Conservation (phyloP, 352 stramenopile species). For the Phytophthora lateralis region DNA sequence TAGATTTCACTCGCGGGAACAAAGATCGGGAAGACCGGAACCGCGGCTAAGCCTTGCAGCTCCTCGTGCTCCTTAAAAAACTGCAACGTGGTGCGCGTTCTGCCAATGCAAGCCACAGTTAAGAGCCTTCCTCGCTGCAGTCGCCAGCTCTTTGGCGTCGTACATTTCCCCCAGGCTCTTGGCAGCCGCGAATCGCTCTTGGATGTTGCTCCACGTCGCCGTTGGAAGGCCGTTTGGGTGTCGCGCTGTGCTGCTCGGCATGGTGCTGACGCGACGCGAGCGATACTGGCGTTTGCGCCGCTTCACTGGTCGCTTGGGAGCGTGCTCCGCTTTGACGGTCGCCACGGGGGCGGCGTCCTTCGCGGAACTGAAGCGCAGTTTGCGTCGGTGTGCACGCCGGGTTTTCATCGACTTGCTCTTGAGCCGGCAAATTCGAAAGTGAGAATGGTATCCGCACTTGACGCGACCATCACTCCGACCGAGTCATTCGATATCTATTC, state of each 20-base stretch:
- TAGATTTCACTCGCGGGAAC: constrained; percentile 69
- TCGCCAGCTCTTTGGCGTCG: constrained; percentile 9
- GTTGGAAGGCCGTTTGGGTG: constrained; percentile 21
- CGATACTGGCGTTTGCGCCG: constrained; percentile 28
- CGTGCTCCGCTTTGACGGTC: constrained; percentile 20
- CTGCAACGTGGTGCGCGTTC: constrained; percentile 54
- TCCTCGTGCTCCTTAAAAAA: constrained; percentile 73
- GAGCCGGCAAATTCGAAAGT: constrained; percentile 37
- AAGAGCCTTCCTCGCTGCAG: neutral
- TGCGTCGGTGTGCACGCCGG: constrained; percentile 27
- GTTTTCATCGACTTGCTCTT: constrained; percentile 33
- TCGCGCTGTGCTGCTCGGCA: neutral
- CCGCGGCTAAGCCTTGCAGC: constrained; percentile 23
- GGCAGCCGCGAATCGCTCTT: constrained; percentile 41
- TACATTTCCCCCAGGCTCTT: constrained; percentile 64
- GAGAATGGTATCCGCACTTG: constrained; percentile 19
- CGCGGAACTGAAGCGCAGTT: constrained; percentile 29
- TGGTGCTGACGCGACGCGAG: constrained; percentile 16
- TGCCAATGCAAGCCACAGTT: constrained; percentile 13
- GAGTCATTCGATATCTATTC: neutral
- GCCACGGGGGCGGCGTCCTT: constrained; percentile 16
- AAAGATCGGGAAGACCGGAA: constrained; percentile 45
- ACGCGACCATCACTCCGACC: constrained; percentile 34
- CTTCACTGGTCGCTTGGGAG: constrained; percentile 23
- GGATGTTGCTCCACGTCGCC: constrained; percentile 39